These are phyloP conservation scores for Sistotremastrum suecicum DNA, from an alignment of 768 basidiomycete genomes.

Conservation along the genomic window DNA sequence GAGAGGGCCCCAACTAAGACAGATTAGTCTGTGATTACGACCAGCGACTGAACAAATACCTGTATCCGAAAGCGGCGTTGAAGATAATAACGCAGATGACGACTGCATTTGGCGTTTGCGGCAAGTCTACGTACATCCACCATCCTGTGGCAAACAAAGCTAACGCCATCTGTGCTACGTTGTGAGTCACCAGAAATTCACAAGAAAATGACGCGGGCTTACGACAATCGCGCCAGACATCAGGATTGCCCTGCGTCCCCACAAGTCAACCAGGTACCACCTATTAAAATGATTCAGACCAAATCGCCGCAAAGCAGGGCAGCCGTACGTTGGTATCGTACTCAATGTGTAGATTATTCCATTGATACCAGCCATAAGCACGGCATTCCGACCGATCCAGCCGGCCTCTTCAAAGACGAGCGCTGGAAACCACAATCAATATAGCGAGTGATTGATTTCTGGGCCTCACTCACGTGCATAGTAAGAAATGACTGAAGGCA, in stretches of 20 bases:
- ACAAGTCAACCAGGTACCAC: conserved; percentile 88
- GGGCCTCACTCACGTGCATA: conserved; percentile 60
- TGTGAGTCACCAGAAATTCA: neutral
- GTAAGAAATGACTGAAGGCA: conserved; percentile 71
- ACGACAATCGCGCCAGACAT: conserved; percentile 75
- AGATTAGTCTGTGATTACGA: neutral
- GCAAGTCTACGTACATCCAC: conserved; percentile 87
- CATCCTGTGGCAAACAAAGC: conserved; percentile 72
- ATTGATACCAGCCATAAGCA: conserved; percentile 94
- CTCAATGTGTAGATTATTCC: conserved; percentile 66
- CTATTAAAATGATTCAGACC: conserved; percentile 23
- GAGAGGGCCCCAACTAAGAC: conserved; percentile 64
- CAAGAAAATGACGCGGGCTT: conserved; percentile 12
- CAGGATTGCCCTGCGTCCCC: conserved; percentile 79
- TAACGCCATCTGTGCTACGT: conserved; percentile 52
- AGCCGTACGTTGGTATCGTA: conserved; percentile 66
- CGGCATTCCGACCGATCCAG: conserved; percentile 86
- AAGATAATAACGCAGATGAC: conserved; percentile 82
- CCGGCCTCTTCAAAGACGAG: conserved; percentile 55
- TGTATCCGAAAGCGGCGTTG: conserved; percentile 90
- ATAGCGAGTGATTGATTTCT: too few relatives aligned
- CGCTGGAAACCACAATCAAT: conserved; percentile 2
- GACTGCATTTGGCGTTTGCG: conserved; percentile 75
- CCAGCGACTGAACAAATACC: conserved; percentile 21
- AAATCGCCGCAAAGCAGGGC: conserved; percentile 2